Evolutionary conservation across 1,284 basidiomycete species (phyloP).

Genomic region (Microbotryomycetes sp.): DNA sequence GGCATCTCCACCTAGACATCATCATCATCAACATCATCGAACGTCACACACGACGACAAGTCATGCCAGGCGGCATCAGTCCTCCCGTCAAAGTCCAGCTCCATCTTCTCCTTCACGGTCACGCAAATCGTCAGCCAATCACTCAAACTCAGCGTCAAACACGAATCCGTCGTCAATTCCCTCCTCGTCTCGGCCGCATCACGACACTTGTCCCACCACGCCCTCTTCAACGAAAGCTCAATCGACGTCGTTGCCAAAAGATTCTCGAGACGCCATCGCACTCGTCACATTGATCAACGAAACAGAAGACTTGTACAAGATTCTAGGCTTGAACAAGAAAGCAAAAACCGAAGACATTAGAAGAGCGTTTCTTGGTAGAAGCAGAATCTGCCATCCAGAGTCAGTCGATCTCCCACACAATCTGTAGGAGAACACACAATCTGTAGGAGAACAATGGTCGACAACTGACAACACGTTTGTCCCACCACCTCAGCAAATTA

Average conservation of each 20-base stretch:
- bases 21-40: not conserved
- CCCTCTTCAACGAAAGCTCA: too few species aligned
- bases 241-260: not conserved
- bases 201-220: too few species aligned
- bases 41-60: not conserved
- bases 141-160: too few species aligned
- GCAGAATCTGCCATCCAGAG: conserved; percentile 76
- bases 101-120: not conserved
- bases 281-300: conserved; percentile 47
- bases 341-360: conserved; percentile 59
- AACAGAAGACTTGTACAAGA: conserved; percentile 59
- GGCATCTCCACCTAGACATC: not conserved
- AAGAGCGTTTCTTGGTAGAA: conserved; percentile 67
- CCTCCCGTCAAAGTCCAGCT: not conserved
- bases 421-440: not conserved
- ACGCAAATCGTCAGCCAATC: not conserved
- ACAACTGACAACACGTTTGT: not conserved
- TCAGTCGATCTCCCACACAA: conserved; percentile 44
- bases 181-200: too few species aligned
- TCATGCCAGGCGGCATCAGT: not conserved
- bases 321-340: conserved; percentile 58
- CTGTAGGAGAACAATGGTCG: not conserved
- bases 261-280: not conserved
- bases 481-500: conserved; percentile 57
- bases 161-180: too few species aligned